These are phyloP conservation scores for Fusarium mundagurra DNA, from an alignment of 2,329 filamentous ascomycete species.

Conservation along the genomic window DNA sequence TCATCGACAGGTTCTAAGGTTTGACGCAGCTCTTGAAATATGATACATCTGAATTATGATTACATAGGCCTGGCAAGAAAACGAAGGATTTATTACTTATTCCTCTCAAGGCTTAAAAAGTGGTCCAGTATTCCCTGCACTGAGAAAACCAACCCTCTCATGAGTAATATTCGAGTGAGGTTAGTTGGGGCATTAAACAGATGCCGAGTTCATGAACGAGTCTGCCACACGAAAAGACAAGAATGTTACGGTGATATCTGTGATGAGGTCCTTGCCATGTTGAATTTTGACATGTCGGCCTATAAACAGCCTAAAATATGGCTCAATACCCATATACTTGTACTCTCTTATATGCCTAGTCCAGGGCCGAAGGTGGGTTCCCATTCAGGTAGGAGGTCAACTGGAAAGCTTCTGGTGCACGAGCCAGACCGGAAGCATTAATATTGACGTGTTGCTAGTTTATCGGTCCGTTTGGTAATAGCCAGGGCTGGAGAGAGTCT, in stretches of 20 bases:
- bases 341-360: neutral
- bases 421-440: neutral
- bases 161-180: neutral
- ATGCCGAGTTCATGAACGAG: neutral
- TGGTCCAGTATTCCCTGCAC: no score
- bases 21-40: neutral
- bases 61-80: no score
- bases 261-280: no score
- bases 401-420: neutral
- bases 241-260: neutral
- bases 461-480: neutral
- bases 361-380: neutral
- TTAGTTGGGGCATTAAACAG: neutral
- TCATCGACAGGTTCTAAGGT: neutral
- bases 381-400: neutral
- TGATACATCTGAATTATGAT: neutral
- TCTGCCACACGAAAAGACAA: neutral
- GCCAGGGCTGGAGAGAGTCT: neutral
- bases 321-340: neutral
- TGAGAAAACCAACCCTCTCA: neutral
- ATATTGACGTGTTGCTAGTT: neutral
- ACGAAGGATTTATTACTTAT: neutral
- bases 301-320: neutral
- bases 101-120: neutral
- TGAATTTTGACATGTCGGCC: neutral